Evolutionary conservation across 208 protist species (phyloP), one percentile per base, ranked within the genome.

Genomic region (Eutreptiella sp.): DNA sequence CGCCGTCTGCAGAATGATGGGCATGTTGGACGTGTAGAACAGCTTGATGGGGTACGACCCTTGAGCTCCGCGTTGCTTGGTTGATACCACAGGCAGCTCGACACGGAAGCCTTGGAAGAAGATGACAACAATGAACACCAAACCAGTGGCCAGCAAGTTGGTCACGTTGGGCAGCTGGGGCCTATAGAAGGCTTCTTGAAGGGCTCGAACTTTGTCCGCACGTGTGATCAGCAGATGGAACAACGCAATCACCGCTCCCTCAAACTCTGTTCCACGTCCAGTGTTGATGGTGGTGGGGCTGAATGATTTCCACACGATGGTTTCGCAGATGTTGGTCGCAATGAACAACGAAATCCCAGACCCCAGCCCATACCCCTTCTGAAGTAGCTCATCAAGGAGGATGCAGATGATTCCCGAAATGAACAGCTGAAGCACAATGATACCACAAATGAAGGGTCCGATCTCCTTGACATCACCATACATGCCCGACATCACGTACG

Each of bases 1-100:
- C 58, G 96, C 97, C 5, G 92, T 94, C 82, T 99, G 96, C 23
- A 99, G 76, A 75, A 99, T 99, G 81, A 99, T 98, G 38, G 98
- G 98, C 79, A 99, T 99, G 82, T 99, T 99, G 62, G 93, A 97
- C 3, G 97, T 99, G 87, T 99, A 99, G 84, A 99, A 99, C 48
- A 99, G 90, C 78, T 99, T 99, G 70, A 99, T 99, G 54, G 97
- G 94, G 87, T 99, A 99, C 11, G 86, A 80, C 28, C 65, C 66
- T 58, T 85, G 81, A 33, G 66, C 70, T 41, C 68, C 75, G 39
- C 75, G 72, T 63, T 89, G 81, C 41, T 73, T 84, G 53, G 81
- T 88, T 11, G 83, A 89, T 76, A 84, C 85, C 28, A 99, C 83
- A 29, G 89, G 92, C 5, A 98, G 43, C 33, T 97, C 83, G 28